Evolutionary conservation across 2,329 filamentous ascomycete genomes (phyloP), one percentile per base, ranked within the genome.

Genomic region (Daldinia sp.): DNA sequence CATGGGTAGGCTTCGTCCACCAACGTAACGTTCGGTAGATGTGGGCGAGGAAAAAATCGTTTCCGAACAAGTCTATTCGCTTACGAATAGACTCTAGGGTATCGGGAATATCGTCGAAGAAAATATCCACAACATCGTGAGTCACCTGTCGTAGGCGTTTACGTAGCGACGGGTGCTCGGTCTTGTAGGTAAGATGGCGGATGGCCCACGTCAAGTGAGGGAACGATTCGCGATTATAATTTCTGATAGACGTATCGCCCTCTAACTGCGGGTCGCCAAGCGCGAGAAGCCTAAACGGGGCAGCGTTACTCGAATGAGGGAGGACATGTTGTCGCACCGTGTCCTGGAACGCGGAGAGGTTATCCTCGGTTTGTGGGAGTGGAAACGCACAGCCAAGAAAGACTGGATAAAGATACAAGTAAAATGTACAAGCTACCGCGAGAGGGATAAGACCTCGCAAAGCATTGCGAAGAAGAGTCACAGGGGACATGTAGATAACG

Each of bases 201-300:
- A 78, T 75, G 17, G 84, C 78, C 66, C 76, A 79, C 55, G 77
- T 78, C 2, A 84, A 70, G 69, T 89, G 84, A 1, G 85, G 85
- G 51, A 89, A 84, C 1, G 80, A 75, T 45, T 82, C 80, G 34
- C 83, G 76, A 66, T 83, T 80, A 32, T 81, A 79, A 54, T 82
- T 83, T 13, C 89, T 90, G 23, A 97, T 89, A 5, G 92, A 93
- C 1, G 90, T 93, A 74, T 97, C 92, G 71, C 94, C 94, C 79
- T 98, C 94, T 55, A 98, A 86, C 76, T 98, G 94, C 4, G 94
- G 94, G 76, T 98, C 94, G 63, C 91, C 94, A 19, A 98, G 86
- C 1, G 93, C 88, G 11, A 98, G 88, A 2, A 98, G 86, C 60
- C 94, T 87, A 73, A 98, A 97, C 0, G 93, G 92, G 3, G 93